Percentiles rank a stretch among this genome's conserved stretches.
phyloP scores from a whole-genome alignment of 225 moss, liverwort and hornwort species.

The Asterella californica region DNA sequence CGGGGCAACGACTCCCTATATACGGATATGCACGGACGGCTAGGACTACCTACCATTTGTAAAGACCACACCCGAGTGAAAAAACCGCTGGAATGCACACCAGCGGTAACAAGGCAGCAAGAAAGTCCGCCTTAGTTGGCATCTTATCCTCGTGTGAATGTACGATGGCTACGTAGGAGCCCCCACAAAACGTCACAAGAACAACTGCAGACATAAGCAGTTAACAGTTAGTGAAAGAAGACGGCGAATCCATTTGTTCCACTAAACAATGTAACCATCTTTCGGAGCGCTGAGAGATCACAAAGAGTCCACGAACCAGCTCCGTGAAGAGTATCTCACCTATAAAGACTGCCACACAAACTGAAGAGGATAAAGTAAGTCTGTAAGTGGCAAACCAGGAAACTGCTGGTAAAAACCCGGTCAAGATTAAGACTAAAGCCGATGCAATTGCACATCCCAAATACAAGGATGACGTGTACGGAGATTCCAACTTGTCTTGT shows the following conservation, averaged over 20 bases:
- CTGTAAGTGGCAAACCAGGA: conserved; percentile 98
- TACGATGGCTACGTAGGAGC: conserved; percentile 82
- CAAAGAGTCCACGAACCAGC: not conserved
- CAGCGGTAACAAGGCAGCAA: conserved; percentile 86
- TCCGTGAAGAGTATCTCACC: conserved; percentile 41
- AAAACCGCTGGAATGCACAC: conserved; percentile 88
- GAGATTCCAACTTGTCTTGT: conserved; percentile 45
- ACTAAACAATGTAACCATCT: not conserved
- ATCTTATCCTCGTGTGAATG: conserved; percentile 63
- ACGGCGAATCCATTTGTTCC: not conserved
- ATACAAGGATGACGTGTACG: conserved; percentile 81
- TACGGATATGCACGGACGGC: not conserved
- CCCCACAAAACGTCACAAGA: conserved; percentile 89
- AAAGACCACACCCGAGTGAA: conserved; percentile 80
- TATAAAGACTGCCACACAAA: conserved; percentile 77
- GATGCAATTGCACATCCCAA: conserved; percentile 90
- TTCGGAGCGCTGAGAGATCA: not conserved
- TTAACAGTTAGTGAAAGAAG: not conserved
- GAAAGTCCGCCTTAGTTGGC: conserved; percentile 79
- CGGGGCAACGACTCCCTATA: not conserved
- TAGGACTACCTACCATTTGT: conserved; percentile 66
- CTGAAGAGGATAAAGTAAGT: conserved; percentile 81
- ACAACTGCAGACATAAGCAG: conserved; percentile 54
- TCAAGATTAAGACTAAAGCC: conserved; percentile 70
- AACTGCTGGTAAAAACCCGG: conserved; percentile 76